These are phyloP conservation scores for Podaxis sp. DNA, from an alignment of 768 basidiomycete genomes.

Conservation along the genomic window DNA sequence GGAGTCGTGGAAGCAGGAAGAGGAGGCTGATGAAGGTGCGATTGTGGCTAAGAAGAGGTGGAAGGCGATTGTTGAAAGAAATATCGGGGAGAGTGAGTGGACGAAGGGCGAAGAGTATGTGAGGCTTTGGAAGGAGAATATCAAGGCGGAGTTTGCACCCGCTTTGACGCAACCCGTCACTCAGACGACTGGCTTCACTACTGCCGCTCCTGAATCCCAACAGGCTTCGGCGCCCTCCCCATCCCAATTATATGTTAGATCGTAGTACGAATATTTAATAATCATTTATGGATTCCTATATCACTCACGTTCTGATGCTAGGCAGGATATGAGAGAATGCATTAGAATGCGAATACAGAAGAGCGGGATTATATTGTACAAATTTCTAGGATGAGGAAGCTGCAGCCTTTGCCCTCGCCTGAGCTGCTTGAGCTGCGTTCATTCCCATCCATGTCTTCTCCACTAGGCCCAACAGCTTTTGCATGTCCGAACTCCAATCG, in stretches of 20 bases:
- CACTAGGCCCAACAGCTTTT: slow-evolving; percentile 82
- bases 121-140: slow-evolving; percentile 67
- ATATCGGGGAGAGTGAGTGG: slow-evolving; percentile 52
- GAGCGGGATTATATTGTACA: slow-evolving; percentile 19
- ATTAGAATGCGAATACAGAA: neutral
- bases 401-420: slow-evolving; percentile 50
- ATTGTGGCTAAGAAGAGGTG: slow-evolving; percentile 72
- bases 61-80: slow-evolving; percentile 61
- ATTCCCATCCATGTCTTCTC: slow-evolving; percentile 99
- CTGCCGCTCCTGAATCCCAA: slow-evolving; percentile 1
- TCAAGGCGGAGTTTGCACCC: slow-evolving; percentile 65
- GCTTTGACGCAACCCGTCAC: slow-evolving; percentile 40
- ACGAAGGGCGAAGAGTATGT: slow-evolving; percentile 74
- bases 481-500: slow-evolving; percentile 97
- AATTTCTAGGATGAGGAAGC: slow-evolving; percentile 23
- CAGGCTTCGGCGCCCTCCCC: neutral
- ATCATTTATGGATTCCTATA: neutral
- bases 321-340: neutral
- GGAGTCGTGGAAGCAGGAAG: slow-evolving; percentile 55
- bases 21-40: slow-evolving; percentile 56
- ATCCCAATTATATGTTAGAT: neutral
- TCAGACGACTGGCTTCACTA: neutral
- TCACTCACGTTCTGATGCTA: neutral
- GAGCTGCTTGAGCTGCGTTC: slow-evolving; percentile 86
- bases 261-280: slow-evolving; percentile 7